Base-by-base conservation (phyloP, 768 basidiomycete species). In the Tremella fuciformis region DNA sequence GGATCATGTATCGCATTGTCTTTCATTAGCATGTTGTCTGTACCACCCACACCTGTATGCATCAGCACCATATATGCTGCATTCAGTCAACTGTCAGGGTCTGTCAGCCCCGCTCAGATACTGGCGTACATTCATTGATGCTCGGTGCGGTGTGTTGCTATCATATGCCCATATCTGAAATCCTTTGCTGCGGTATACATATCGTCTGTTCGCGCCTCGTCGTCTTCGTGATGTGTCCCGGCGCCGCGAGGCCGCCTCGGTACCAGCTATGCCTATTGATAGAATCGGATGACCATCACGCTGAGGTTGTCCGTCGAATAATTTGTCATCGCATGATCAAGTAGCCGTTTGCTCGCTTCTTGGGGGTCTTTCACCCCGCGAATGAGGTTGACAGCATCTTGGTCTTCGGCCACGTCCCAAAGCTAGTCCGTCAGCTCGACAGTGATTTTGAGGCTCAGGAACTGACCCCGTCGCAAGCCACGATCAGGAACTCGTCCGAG, bases 381-480 rank as follows among this genome's bases (percentile, higher is more conserved):
- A 53, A 96, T 84, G 52, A 94, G 83, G 56, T 97, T 88, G 37
- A 94, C 85, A 2, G 93, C 93, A 40, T 82, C 83, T 76, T 98
- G 91, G 76, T 99, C 96, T 41, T 84, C 85, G 39, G 86, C 84
- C 16, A 99, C 89, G 77, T 99, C 96, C 96, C 96, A 99, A 0
- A 99, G 83, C 94, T 98, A 63, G 25, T 19, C 46, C 29, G 29
- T 34, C 29, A 34, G 29, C 29, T 34, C n/a, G 13, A 48, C n/a
- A 13, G 13, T 19, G 7, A 44, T 1, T 6, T 52, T 37, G 3
- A 40, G 50, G 18, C 41, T 4, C 8, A 51, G 38, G 3, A 18
- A 83, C 91, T 67, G 76, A 97, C 94, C 65, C 96, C 96, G 77
- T 99, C 96, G 73, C 96, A 99, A 19, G 96, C 96, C 59, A 99